These are phyloP conservation scores for Phaeoacremonium minimum DNA, from an alignment of 2,329 filamentous ascomycete species.

Conservation along the genomic window DNA sequence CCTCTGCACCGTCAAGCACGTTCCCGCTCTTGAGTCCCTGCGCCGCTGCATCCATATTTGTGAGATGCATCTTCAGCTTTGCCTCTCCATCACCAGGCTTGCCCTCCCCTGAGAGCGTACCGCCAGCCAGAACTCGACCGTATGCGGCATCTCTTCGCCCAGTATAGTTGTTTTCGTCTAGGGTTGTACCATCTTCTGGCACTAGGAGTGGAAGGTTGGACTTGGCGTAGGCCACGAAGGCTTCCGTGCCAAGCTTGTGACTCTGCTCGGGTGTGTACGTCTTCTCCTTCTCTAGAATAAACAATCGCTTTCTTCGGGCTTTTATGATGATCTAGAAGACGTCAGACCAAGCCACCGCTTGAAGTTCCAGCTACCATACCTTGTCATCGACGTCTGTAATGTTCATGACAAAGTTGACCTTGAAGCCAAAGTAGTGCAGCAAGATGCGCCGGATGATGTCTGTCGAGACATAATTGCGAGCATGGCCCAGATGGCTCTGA, in stretches of 20 bases:
- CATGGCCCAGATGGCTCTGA: slow-evolving; percentile 74
- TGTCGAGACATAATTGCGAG: slow-evolving; percentile 84
- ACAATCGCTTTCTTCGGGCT: slow-evolving; percentile 73
- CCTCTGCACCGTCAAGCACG: slow-evolving; percentile 43
- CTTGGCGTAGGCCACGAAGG: slow-evolving; percentile 52
- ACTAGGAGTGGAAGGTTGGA: slow-evolving; percentile 50
- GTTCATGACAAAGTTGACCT: slow-evolving; percentile 88
- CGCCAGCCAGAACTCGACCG: slow-evolving; percentile 45
- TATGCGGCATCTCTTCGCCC: slow-evolving; percentile 47
- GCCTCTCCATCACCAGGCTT: slow-evolving; percentile 73
- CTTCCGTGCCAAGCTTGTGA: slow-evolving; percentile 40
- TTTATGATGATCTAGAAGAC: slow-evolving; percentile 48
- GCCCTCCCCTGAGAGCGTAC: slow-evolving; percentile 50
- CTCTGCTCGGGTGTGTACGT: slow-evolving; percentile 41
- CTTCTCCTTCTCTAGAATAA: slow-evolving; percentile 76
- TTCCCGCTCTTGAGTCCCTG: slow-evolving; percentile 35
- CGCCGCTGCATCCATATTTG: slow-evolving; percentile 51
- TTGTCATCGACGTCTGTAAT: slow-evolving; percentile 83
- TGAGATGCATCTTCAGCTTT: slow-evolving; percentile 87
- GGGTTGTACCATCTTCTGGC: slow-evolving; percentile 26
- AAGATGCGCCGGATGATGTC: slow-evolving; percentile 84
- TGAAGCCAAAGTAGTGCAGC: slow-evolving; percentile 76
- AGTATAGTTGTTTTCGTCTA: slow-evolving; percentile 47
- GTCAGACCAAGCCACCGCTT: too few species aligned
- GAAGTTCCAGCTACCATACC: too few species aligned